A percentile compares a stretch with the other conserved stretches of the same genome.
Evolutionary conservation across 2,329 filamentous ascomycete species (phyloP).

Genomic region (Ophiognomonia clavigignenti-juglandacearum): DNA sequence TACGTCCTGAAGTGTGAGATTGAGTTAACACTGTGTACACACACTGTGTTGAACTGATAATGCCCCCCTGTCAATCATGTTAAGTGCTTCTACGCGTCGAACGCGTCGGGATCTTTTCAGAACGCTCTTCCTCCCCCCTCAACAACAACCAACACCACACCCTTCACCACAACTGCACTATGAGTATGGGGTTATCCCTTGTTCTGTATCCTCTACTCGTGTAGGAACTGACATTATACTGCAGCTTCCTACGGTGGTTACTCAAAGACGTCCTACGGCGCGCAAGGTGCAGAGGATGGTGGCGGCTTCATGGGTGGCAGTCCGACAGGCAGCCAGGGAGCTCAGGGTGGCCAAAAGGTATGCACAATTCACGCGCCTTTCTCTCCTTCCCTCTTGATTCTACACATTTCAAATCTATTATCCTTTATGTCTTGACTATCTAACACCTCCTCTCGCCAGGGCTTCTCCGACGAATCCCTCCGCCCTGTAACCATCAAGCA

Average conservation of each 20-base stretch:
- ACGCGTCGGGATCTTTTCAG: no score
- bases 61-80: no score
- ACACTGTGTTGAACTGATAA: no score
- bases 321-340: constrained; percentile 51
- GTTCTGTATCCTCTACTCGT: background rate
- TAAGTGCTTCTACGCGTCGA: no score
- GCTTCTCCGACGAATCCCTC: constrained; percentile 76
- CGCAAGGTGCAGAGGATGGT: constrained; percentile 52
- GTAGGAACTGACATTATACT: background rate
- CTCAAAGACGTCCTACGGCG: constrained; percentile 45
- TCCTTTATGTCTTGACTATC: background rate
- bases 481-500: constrained; percentile 96
- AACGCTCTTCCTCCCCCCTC: background rate
- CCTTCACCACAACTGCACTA: constrained; percentile 2
- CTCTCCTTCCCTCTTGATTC: background rate
- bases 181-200: constrained; percentile 6
- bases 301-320: constrained; percentile 60
- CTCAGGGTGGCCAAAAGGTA: constrained; percentile 22
- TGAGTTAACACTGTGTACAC: no score
- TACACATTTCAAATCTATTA: no score
- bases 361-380: background rate
- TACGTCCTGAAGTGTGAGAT: no score
- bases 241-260: constrained; percentile 47
- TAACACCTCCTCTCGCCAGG: constrained; percentile 27
- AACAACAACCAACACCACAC: constrained; percentile 5